Evolutionary conservation across 768 basidiomycete genomes (phyloP).

Genomic region (Tricholomella constricta): DNA sequence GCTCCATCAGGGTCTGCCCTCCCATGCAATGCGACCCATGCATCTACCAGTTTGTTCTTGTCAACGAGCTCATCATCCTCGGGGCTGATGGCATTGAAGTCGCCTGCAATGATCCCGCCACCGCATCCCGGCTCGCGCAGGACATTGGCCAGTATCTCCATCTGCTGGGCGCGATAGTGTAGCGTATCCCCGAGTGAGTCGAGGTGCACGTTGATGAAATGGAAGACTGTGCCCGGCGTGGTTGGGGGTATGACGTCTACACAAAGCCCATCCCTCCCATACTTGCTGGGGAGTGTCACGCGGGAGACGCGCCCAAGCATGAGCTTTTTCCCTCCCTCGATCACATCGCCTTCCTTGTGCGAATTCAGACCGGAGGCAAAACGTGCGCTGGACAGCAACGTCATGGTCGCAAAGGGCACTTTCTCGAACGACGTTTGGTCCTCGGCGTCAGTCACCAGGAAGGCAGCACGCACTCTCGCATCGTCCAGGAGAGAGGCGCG

Average conservation of each 20-base stretch:
- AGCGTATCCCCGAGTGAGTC: constrained; percentile 28
- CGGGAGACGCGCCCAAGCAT: constrained; percentile 31
- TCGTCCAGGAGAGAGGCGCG: constrained; percentile 34
- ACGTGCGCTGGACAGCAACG: constrained; percentile 35
- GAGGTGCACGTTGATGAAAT: constrained; percentile 33
- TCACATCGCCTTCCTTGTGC: constrained; percentile 15
- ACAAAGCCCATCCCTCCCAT: constrained; percentile 37
- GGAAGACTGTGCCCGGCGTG: constrained; percentile 22
- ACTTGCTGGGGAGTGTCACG: constrained; percentile 36
- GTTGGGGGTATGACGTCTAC: constrained; percentile 34
- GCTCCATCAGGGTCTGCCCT: constrained; percentile 28
- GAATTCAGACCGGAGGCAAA: constrained; percentile 27
- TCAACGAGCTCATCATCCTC: constrained; percentile 28
- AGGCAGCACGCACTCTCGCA: constrained; percentile 32
- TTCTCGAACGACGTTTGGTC: constrained; percentile 34
- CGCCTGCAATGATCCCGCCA: constrained; percentile 47
- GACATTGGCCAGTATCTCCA: constrained; percentile 33
- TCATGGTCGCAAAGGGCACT: constrained; percentile 39
- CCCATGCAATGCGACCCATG: constrained; percentile 41
- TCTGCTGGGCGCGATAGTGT: constrained; percentile 29
- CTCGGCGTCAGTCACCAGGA: constrained; percentile 40
- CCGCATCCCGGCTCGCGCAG: constrained; percentile 36
- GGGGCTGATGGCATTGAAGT: constrained; percentile 45
- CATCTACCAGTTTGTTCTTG: constrained; percentile 40
- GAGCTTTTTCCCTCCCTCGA: constrained; percentile 26